Conservation (phyloP, 78 protist species). For the Trichosphaerium sp. region DNA sequence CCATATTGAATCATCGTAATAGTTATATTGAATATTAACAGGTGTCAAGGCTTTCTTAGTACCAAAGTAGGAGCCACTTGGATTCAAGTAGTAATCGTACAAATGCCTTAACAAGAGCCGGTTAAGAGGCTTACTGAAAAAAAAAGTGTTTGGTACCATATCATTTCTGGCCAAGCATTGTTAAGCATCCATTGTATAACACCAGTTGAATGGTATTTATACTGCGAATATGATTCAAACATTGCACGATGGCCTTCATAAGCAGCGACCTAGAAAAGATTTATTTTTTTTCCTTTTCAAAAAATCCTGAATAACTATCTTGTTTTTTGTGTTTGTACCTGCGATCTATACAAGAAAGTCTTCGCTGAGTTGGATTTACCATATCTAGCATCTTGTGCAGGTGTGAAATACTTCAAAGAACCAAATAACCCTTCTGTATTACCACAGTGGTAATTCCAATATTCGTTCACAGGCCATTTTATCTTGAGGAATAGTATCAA, state of each 20-base stretch:
- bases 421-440: not conserved
- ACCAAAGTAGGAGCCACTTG: conserved; percentile 15
- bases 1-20: too few species aligned
- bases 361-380: conserved; percentile 1
- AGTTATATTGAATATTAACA: too few species aligned
- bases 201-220: conserved; percentile 4
- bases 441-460: conserved; percentile 9
- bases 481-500: not conserved
- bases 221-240: conserved; percentile 14
- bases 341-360: conserved; percentile 8
- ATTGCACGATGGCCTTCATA: conserved; percentile 1
- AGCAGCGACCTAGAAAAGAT: conserved; percentile 9
- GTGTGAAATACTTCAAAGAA: not conserved
- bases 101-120: not conserved
- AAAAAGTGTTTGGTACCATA: not conserved
- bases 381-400: conserved; percentile 1
- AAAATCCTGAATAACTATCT: too few species aligned
- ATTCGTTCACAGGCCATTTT: not conserved
- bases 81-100: conserved; percentile 9
- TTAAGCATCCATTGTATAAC: conserved; percentile 13
- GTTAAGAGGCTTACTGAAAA: not conserved
- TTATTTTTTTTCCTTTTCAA: too few species aligned
- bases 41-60: conserved; percentile 14
- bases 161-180: not conserved
- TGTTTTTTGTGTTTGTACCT: too few species aligned